A percentile compares a stretch with the other conserved stretches of the same genome.
Evolutionary conservation across 1,284 basidiomycete genomes (phyloP).

Genomic region (Exsudoporus floridanus): DNA sequence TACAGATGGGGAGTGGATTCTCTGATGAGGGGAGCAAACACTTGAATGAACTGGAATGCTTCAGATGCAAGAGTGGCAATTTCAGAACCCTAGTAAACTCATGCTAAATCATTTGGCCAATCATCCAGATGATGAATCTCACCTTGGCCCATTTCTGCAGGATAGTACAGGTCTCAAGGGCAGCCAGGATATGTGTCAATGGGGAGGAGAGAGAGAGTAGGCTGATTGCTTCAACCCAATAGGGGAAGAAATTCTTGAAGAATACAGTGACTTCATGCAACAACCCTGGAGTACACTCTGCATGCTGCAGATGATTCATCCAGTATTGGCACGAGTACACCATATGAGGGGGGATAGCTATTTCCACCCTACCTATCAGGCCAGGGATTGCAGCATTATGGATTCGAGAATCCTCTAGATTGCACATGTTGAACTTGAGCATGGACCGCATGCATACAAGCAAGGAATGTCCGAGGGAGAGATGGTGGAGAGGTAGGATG

Average conservation of each 20-base stretch:
- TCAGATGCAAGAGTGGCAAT: neutral
- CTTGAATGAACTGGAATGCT: neutral
- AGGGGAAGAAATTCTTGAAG: neutral
- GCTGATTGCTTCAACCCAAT: neutral
- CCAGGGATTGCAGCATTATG: neutral
- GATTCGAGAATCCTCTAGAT: neutral
- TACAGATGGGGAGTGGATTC: neutral
- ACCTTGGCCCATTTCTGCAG: neutral
- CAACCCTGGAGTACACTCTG: neutral
- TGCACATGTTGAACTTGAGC: constrained; percentile 3
- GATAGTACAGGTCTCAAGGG: neutral
- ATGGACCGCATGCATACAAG: neutral
- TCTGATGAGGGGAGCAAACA: neutral
- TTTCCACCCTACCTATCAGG: neutral
- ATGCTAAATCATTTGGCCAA: neutral
- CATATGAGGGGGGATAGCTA: neutral
- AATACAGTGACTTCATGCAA: neutral
- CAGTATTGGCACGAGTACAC: neutral
- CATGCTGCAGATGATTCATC: neutral
- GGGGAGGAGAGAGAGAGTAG: neutral
- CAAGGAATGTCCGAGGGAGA: neutral
- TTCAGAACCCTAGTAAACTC: neutral
- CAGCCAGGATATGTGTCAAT: neutral
- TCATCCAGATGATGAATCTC: neutral
- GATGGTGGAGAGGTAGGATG: neutral